phyloP scores from a whole-genome alignment of 2,329 filamentous ascomycete species.

The Aspergillus brunneoviolaceus region DNA sequence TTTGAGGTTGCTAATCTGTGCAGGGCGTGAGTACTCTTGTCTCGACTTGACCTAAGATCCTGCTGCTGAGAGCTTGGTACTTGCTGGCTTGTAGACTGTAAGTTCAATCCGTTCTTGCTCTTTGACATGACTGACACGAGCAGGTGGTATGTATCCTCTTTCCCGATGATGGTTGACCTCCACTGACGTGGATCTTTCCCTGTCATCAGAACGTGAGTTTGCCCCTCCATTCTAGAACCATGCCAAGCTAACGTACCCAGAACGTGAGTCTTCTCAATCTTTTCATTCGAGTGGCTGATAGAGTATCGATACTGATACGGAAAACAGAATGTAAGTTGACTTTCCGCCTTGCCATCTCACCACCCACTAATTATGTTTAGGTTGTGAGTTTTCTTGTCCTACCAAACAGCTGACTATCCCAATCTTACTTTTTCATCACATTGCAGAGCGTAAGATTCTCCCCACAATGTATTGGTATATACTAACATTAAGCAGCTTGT shows the following conservation, averaged over 20 bases:
- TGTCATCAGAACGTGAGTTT: conserved; percentile 11
- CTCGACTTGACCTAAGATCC: background rate
- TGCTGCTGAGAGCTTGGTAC: background rate
- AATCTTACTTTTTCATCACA: background rate
- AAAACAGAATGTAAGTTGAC: background rate
- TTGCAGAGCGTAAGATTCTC: conserved; percentile 6
- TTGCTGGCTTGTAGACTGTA: conserved; percentile 10
- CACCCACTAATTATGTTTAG: background rate
- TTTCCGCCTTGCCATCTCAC: too few relatives aligned
- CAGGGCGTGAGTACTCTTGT: conserved; percentile 13
- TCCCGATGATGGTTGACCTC: background rate
- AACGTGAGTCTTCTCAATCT: background rate
- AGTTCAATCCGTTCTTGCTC: background rate
- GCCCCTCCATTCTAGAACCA: background rate
- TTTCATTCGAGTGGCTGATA: background rate
- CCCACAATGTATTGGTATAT: background rate
- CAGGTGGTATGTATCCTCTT: conserved; percentile 14
- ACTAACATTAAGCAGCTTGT: background rate
- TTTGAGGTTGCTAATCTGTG: background rate
- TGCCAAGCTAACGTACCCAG: background rate
- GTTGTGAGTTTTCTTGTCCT: background rate
- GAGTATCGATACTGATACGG: background rate
- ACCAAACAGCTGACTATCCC: background rate
- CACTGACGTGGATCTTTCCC: conserved; percentile 6
- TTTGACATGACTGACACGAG: conserved; percentile 7